phyloP scores from a whole-genome alignment of 129 eudicot species.

The Helianthus annuus region HanXRQr2.0-SUNRISE NC_035440.2:56207987-56208486 shows the following conservation, averaged over 20 bases:
- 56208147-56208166: not conserved
- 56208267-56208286: conserved; percentile 56
- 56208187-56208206: conserved; percentile 53
- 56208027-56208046: too few species aligned
- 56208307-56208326: conserved; percentile 48
- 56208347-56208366: conserved; percentile 40
- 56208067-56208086: too few species aligned
- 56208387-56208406: not conserved
- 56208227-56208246: conserved; percentile 45
- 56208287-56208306: conserved; percentile 38
- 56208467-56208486: too few species aligned
- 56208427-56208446: too few species aligned
- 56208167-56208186: conserved; percentile 63
- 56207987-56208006: too few species aligned
- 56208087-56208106: too few species aligned
- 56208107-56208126: too few species aligned
- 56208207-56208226: conserved; percentile 41
- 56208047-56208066: too few species aligned
- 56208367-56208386: too few species aligned
- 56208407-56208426: not conserved
- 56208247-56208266: conserved; percentile 57
- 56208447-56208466: too few species aligned
- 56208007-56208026: too few species aligned
- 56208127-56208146: not conserved
- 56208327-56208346: conserved; percentile 47